phyloP scores from a whole-genome alignment of 2,329 filamentous ascomycete genomes.

The Mycosphaerella arachidis region DNA sequence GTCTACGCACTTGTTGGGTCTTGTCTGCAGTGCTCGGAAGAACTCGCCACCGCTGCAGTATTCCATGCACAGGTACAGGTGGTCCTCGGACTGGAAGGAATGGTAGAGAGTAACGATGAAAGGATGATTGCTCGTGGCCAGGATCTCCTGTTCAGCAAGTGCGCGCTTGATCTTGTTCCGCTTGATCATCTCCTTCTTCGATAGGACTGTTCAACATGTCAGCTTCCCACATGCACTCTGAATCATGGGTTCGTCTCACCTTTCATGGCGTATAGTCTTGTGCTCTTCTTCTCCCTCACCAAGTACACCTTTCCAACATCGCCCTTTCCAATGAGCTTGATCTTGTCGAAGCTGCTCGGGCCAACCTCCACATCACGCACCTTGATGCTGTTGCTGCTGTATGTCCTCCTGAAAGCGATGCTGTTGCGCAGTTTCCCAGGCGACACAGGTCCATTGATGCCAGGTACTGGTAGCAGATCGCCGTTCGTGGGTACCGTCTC shows the following conservation, averaged over 20 bases:
- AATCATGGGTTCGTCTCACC: slow-evolving; percentile 51
- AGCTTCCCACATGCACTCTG: neutral
- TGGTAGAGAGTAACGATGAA: slow-evolving; percentile 99
- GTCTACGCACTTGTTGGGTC: slow-evolving; percentile 93
- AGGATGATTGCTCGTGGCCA: slow-evolving; percentile 96
- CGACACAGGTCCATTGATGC: slow-evolving; percentile 58
- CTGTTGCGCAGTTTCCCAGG: slow-evolving; percentile 61
- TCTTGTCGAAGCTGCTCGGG: slow-evolving; percentile 96
- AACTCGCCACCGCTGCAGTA: slow-evolving; percentile 99
- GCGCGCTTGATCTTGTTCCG: slow-evolving; percentile 99
- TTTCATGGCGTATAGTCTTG: slow-evolving; percentile 95
- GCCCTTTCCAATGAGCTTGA: slow-evolving; percentile 97
- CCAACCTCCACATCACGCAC: slow-evolving; percentile 95
- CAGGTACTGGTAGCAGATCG: slow-evolving; percentile 36
- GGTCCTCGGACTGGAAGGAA: slow-evolving; percentile 98
- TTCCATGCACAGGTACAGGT: slow-evolving; percentile 99
- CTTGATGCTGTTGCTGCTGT: slow-evolving; percentile 99
- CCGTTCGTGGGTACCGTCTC: slow-evolving; percentile 39
- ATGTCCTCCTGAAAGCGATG: slow-evolving; percentile 83
- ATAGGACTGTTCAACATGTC: slow-evolving; percentile 62
- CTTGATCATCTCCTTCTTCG: slow-evolving; percentile 99
- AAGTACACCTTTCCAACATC: slow-evolving; percentile 98
- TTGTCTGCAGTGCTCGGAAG: slow-evolving; percentile 91
- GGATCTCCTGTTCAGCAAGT: slow-evolving; percentile 92
- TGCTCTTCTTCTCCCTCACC: slow-evolving; percentile 96